phyloP scores from a whole-genome alignment of 2,329 filamentous ascomycete species.

The Akanthomyces lecanii region DNA sequence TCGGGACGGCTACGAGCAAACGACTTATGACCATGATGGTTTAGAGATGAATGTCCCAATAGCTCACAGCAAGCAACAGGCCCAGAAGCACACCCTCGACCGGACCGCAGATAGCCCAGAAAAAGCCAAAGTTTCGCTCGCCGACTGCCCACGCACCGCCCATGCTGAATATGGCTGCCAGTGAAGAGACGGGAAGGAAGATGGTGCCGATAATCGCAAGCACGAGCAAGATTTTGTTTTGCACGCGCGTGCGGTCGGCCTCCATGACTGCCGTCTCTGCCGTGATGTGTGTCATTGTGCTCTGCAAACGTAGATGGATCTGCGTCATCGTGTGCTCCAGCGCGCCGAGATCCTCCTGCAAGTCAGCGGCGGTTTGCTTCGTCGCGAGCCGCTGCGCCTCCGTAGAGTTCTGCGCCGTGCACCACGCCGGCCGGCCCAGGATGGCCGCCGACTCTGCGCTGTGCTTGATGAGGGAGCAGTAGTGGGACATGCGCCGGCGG shows the following conservation, averaged over 20 bases:
- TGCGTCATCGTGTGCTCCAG: slow-evolving; percentile 16
- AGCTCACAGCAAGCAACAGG: slow-evolving; percentile 8
- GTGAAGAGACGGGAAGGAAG: slow-evolving; percentile 16
- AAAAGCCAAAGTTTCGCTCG: slow-evolving; percentile 15
- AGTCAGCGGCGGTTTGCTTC: background rate
- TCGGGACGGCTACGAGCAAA: background rate
- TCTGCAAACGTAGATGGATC: slow-evolving; percentile 15
- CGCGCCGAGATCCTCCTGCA: slow-evolving; percentile 4
- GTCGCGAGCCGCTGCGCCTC: background rate
- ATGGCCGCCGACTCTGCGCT: slow-evolving; percentile 1
- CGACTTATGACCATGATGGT: background rate
- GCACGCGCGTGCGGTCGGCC: slow-evolving; percentile 15
- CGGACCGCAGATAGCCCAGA: slow-evolving; percentile 17
- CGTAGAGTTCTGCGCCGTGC: slow-evolving; percentile 5
- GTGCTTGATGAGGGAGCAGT: slow-evolving; percentile 10
- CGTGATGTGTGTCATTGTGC: slow-evolving; percentile 17
- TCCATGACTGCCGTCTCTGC: slow-evolving; percentile 19
- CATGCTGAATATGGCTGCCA: slow-evolving; percentile 19
- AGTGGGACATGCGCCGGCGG: slow-evolving; percentile 15
- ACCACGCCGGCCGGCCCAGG: slow-evolving; percentile 12
- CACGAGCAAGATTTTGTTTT: slow-evolving; percentile 18
- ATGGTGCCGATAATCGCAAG: slow-evolving; percentile 17
- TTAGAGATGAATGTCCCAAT: slow-evolving; percentile 11
- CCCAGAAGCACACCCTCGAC: slow-evolving; percentile 14
- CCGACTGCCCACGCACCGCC: slow-evolving; percentile 15